These are phyloP conservation scores for Tilletia setariae DNA, from an alignment of 1,284 basidiomycete species.

Conservation along the genomic window DNA sequence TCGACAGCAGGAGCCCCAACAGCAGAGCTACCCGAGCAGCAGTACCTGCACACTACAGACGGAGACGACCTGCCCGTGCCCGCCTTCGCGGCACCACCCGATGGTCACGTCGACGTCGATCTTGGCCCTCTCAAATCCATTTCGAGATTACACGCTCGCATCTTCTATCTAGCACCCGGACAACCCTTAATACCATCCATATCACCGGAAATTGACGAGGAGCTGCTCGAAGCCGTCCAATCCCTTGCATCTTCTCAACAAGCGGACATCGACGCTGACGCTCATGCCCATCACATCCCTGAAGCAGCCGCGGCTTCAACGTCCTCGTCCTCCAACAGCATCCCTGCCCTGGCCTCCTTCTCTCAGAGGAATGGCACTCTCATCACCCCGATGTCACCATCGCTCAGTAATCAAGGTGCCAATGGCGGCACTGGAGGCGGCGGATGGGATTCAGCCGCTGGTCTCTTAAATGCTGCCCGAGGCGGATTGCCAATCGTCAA, in stretches of 20 bases:
- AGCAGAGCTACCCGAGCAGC: background rate
- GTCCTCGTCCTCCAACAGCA: too few species aligned
- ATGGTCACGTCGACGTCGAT: conserved; percentile 71
- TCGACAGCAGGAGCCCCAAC: conserved; percentile 18
- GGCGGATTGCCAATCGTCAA: conserved; percentile 22
- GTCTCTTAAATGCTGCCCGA: background rate
- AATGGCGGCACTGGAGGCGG: background rate
- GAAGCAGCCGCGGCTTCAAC: too few species aligned
- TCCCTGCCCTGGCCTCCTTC: too few species aligned
- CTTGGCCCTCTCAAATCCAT: conserved; percentile 95
- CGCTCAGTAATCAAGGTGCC: background rate
- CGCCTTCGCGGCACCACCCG: conserved; percentile 20
- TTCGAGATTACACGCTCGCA: conserved; percentile 89
- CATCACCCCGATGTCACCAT: background rate
- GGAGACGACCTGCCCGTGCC: background rate
- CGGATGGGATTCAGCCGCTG: background rate
- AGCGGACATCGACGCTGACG: too few species aligned
- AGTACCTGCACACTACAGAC: background rate
- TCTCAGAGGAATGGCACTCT: conserved; percentile 5
- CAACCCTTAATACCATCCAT: too few species aligned
- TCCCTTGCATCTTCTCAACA: too few species aligned
- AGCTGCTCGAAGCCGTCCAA: too few species aligned
- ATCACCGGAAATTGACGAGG: too few species aligned
- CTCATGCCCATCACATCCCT: too few species aligned
- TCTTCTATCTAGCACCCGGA: conserved; percentile 61